phyloP scores from a whole-genome alignment of 352 stramenopile genomes.

The Plasmopara viticola region DNA sequence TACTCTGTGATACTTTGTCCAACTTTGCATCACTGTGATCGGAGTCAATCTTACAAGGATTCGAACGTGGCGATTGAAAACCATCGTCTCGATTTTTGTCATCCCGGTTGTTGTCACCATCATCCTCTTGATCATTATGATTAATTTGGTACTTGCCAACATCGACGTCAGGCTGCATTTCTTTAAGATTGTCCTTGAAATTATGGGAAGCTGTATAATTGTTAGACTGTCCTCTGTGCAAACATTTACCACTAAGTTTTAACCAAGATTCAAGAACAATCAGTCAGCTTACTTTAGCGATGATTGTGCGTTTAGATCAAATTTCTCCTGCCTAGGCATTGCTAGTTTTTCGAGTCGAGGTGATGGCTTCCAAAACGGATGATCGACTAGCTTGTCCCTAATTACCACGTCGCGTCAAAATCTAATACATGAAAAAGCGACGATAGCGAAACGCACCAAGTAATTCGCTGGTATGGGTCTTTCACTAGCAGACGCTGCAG shows the following conservation, averaged over 20 bases:
- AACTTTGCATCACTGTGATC: not conserved
- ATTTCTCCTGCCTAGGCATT: conserved; percentile 63
- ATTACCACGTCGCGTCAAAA: conserved; percentile 11
- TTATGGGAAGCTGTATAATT: conserved; percentile 2
- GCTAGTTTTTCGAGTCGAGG: conserved; percentile 20
- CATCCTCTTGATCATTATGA: not conserved
- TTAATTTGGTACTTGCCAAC: not conserved
- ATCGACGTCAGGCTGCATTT: not conserved
- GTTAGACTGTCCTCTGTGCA: conserved; percentile 2
- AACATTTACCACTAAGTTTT: not conserved
- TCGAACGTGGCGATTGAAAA: not conserved
- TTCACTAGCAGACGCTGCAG: conserved; percentile 55
- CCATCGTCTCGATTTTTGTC: not conserved
- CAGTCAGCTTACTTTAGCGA: conserved; percentile 9
- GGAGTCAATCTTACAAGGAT: not conserved
- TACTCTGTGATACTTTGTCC: not conserved
- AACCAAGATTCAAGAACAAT: not conserved
- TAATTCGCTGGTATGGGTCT: conserved; percentile 66
- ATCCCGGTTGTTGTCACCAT: conserved; percentile 1
- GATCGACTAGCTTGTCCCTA: conserved; percentile 58
- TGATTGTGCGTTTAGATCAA: conserved; percentile 21
- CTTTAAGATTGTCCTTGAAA: conserved; percentile 1
- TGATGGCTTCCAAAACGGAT: conserved; percentile 59
- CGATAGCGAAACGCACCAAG: conserved; percentile 37
- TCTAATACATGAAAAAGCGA: not conserved